A percentile compares a stretch with the other conserved stretches of the same genome.
Evolutionary conservation across 2,329 filamentous ascomycete genomes (phyloP).

Genomic region (Hypoxylon sp.): DNA sequence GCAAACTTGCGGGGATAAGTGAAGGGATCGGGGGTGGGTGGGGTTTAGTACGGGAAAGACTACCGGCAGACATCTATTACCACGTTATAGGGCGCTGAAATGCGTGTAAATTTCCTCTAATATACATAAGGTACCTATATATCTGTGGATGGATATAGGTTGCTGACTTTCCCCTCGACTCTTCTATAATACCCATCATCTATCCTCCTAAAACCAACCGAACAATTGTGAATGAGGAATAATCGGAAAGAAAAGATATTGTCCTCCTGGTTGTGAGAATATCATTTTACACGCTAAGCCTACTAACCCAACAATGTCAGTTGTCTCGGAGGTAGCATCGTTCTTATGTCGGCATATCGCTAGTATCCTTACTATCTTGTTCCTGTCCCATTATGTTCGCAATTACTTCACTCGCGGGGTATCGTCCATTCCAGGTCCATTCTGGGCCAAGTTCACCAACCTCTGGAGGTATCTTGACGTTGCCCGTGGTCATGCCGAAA

Average conservation of each 20-base stretch:
- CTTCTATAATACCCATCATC: background rate
- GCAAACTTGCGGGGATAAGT: background rate
- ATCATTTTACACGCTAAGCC: background rate
- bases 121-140: background rate
- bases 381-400: background rate
- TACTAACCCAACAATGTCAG: background rate
- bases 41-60: background rate
- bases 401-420: conserved; percentile 1
- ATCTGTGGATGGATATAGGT: background rate
- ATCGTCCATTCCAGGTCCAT: background rate
- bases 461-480: conserved; percentile 1
- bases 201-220: background rate
- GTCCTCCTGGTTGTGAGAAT: background rate
- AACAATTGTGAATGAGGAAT: background rate
- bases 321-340: background rate
- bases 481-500: background rate
- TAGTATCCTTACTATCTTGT: background rate
- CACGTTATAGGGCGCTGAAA: background rate
- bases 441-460: conserved; percentile 2
- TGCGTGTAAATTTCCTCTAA: background rate
- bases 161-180: background rate
- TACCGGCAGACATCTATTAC: background rate
- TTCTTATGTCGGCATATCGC: background rate
- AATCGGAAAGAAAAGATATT: background rate
- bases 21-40: background rate